Base-by-base conservation (phyloP, 2,329 filamentous ascomycete genomes). In the Daldinia eschscholtzii region DNA sequence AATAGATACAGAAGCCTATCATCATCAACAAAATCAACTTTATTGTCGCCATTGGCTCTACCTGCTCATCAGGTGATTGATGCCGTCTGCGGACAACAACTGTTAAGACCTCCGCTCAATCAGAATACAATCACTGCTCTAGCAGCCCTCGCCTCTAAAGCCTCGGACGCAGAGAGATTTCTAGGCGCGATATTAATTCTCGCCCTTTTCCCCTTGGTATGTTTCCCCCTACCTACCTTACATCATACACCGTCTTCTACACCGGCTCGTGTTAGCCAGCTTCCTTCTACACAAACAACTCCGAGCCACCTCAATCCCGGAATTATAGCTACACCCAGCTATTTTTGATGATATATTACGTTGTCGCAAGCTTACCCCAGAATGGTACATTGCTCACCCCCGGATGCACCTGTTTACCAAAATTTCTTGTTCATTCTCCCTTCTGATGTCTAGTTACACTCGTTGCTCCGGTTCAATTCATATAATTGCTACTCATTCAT, bases 21-120 rank as follows among this genome's bases (percentile, higher is more conserved):
- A 86, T 77, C 79, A 79, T 81, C 80, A 76, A 76, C 76, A 84
- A 75, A 80, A 74, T 79, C 77, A 68, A 69, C 75, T 73, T 84
- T 78, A 77, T 72, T 73, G 60, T 79, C 79, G 79, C 75, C 75
- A 87, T 88, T 88, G 86, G 85, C 75, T 78, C 71, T 77, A 66
- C 68, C 61, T 67, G 65, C 67, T 73, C 73, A 81, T 87, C 86
- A 87, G 85, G 84, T 88, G 86, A 88, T 86, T 79, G 68, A 74
- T 67, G 65, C 74, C 70, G 66, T 73, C 83, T 84, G 83, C 83
- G 82, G 82, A 83, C 73, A 61, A 74, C 75, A 77, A 79, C 80
- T 77, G 75, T 75, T 72, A 71, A 72, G 72, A 73, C 60, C 61
- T 70, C 68, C 71, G 76, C 67, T 79, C 77, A 76, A 80, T 79